Conservation (phyloP, 805 yeast species). For the Schwanniomyces sp. region DNA sequence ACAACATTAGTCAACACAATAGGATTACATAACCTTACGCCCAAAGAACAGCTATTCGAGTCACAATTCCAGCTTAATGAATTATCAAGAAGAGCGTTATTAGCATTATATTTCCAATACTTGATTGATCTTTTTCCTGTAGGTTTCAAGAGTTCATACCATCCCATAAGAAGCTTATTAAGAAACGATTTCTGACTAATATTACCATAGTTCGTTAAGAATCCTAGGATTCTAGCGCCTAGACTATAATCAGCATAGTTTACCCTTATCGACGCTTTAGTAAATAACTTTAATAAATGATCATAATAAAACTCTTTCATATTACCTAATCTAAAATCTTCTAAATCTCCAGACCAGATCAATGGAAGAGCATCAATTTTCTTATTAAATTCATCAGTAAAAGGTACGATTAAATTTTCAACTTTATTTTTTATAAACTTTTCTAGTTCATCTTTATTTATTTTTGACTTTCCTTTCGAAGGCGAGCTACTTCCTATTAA, state of each 20-base stretch:
- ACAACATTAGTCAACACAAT: conserved; percentile 37
- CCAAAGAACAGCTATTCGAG: conserved; percentile 28
- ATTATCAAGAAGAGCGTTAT: conserved; percentile 35
- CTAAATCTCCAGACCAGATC: conserved; percentile 5
- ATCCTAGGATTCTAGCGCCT: conserved; percentile 42
- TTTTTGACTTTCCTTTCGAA: conserved; percentile 8
- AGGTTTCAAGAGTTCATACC: conserved; percentile 35
- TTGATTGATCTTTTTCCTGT: conserved; percentile 20
- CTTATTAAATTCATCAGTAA: conserved; percentile 15
- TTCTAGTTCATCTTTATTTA: conserved; percentile 23
- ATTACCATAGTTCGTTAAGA: conserved; percentile 28
- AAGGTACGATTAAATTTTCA: conserved; percentile 15
- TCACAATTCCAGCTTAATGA: conserved; percentile 35
- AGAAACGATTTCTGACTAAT: conserved; percentile 15
- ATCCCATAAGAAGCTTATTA: conserved; percentile 34
- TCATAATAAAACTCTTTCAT: conserved; percentile 25
- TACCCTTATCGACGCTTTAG: conserved; percentile 33
- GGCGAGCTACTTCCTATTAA: conserved; percentile 12
- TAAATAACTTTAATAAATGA: conserved; percentile 27
- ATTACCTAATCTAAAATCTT: conserved; percentile 7
- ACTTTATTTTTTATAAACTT: conserved; percentile 14
- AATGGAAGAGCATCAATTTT: conserved; percentile 25
- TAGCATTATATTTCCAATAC: conserved; percentile 36
- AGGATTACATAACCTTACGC: conserved; percentile 31
- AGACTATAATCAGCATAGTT: conserved; percentile 41